phyloP scores from a whole-genome alignment of 1,284 basidiomycete species.

The Ustilago hordei region DNA sequence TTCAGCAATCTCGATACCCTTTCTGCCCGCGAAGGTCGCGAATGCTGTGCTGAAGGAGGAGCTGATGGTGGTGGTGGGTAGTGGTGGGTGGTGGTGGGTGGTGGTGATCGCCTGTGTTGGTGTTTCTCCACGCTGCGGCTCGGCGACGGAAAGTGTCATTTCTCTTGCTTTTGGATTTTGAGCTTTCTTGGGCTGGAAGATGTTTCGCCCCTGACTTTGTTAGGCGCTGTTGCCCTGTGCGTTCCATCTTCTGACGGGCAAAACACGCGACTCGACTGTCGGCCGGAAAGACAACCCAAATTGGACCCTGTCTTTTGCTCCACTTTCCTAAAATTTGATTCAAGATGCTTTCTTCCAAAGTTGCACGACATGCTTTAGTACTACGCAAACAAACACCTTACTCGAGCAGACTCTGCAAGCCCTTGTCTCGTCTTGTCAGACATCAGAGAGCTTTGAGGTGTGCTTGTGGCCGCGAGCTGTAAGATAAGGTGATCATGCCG shows the following conservation, averaged over 20 bases:
- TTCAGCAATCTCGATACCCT: no score
- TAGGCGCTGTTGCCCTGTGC: constrained; percentile 24
- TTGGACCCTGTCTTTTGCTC: constrained; percentile 26
- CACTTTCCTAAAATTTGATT: constrained; percentile 16
- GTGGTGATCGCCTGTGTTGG: neutral
- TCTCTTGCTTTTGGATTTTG: neutral
- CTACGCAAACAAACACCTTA: no score
- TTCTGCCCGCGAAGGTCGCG: no score
- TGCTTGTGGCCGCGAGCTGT: neutral
- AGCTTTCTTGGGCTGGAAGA: constrained; percentile 18
- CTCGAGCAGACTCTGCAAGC: no score
- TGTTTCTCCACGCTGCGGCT: constrained; percentile 9
- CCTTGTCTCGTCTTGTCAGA: no score
- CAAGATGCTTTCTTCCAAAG: constrained; percentile 11
- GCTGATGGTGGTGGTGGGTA: neutral
- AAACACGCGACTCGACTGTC: constrained; percentile 17
- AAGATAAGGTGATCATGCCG: constrained; percentile 15
- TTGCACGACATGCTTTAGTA: neutral
- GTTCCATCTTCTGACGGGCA: neutral
- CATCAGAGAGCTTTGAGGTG: no score
- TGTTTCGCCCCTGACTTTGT: constrained; percentile 9
- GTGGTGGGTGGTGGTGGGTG: neutral
- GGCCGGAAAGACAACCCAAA: constrained; percentile 14
- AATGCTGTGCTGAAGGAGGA: neutral
- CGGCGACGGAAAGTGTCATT: constrained; percentile 1